Percentiles rank a stretch among this genome's conserved stretches.
These are phyloP conservation scores for Rhododendron simsii DNA, from an alignment of 148 eudicot genomes.

Conservation along the genomic window DNA sequence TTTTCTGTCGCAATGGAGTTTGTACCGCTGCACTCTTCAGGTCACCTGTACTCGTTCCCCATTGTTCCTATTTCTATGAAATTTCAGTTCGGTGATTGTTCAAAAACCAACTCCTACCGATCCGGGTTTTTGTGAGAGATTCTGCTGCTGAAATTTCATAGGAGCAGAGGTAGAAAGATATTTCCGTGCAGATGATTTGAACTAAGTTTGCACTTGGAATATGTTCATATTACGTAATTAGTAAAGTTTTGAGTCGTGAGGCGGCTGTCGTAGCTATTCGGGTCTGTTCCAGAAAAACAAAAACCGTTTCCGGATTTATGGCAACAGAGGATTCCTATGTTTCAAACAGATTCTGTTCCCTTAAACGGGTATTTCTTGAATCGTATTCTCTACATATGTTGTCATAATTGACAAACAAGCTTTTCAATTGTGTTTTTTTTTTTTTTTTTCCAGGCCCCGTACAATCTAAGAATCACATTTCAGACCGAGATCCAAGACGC, in stretches of 20 bases:
- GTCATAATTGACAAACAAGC: neutral
- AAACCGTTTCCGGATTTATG: too few species aligned
- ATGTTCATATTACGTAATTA: neutral
- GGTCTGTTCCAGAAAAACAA: too few species aligned
- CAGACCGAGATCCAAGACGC: constrained; percentile 50
- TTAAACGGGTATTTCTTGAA: too few species aligned
- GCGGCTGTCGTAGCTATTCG: neutral
- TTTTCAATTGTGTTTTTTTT: neutral
- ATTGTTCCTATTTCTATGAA: neutral
- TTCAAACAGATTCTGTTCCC: neutral
- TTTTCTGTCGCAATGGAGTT: neutral
- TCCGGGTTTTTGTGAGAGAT: neutral
- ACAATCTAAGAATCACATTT: constrained; percentile 40
- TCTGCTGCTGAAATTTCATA: neutral
- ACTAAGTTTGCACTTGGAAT: neutral
- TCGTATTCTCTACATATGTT: neutral
- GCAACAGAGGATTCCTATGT: too few species aligned
- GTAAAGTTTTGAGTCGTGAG: neutral
- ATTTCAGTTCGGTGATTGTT: neutral
- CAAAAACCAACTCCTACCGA: neutral
- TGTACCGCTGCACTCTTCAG: neutral
- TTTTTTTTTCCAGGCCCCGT: constrained; percentile 40
- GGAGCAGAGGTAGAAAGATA: neutral
- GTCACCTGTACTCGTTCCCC: neutral
- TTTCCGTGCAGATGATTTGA: neutral